A percentile compares a stretch with the other conserved stretches of the same genome.
Evolutionary conservation across 306 rosid genomes (phyloP).

Genomic region (Pyrus betulifolia): DNA sequence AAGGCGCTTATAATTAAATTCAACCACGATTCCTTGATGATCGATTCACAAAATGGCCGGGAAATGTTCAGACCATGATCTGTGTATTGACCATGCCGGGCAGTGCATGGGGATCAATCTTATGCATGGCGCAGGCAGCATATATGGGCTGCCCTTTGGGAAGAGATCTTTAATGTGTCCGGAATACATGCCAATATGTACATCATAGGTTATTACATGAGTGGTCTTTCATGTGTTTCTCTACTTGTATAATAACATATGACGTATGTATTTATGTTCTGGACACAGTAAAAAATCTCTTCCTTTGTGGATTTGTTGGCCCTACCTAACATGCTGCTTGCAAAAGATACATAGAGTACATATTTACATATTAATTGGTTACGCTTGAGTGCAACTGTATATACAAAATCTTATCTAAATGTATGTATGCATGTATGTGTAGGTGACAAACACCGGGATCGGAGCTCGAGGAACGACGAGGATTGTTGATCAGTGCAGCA

Average conservation of each 20-base stretch:
- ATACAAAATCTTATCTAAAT: too few species aligned
- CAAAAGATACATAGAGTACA: slow-evolving; percentile 29
- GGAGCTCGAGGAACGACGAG: slow-evolving; percentile 47
- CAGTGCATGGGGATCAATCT: slow-evolving; percentile 9
- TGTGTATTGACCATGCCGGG: slow-evolving; percentile 1
- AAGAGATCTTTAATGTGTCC: too few species aligned
- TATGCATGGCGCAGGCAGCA: slow-evolving; percentile 46
- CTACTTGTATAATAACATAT: too few species aligned
- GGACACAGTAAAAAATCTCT: too few species aligned
- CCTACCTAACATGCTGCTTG: slow-evolving; percentile 39
- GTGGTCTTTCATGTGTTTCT: too few species aligned
- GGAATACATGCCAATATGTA: too few species aligned
- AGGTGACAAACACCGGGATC: slow-evolving; percentile 48
- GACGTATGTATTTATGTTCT: too few species aligned
- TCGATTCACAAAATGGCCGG: slow-evolving; percentile 21
- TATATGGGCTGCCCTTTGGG: slow-evolving; percentile 45
- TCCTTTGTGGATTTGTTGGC: slow-evolving; percentile 42
- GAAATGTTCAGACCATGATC: neutral
- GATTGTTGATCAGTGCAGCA: slow-evolving; percentile 57
- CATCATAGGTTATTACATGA: too few species aligned
- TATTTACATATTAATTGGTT: too few species aligned
- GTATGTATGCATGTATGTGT: neutral
- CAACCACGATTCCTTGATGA: neutral
- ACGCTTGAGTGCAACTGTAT: too few species aligned
- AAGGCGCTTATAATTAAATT: neutral